Base-by-base conservation (phyloP, 176 grass and related monocot species). In the Paspalum notatum region DNA sequence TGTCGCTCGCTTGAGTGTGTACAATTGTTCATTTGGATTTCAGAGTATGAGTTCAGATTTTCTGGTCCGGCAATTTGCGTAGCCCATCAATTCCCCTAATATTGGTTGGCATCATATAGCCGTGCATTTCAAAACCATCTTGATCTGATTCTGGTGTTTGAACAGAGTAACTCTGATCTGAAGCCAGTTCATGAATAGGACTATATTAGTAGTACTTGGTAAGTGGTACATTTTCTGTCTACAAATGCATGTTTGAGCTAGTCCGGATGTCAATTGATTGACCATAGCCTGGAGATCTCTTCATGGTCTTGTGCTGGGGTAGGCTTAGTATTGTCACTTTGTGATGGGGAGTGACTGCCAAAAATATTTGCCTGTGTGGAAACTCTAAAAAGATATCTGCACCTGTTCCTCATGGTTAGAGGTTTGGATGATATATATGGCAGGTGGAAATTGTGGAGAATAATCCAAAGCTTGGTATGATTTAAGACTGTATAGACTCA, bases 121-220 rank as follows among this genome's bases (percentile, higher is more conserved):
- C 12, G 16, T 84, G 24, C 55, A 68, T 66, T 25, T 61, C 26
- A 62, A 45, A 65, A 69, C 48, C 27, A 18, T 38, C 6, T 17
- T 68, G 11, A 63, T 20, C 12, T 79, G 14, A 75, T 68, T 63
- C 26, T 4, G 57, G 38, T 49, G 54, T 41, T 88, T 75, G 64
- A 83, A 56, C 45, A 12, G 18, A 79, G 61, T 24, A 16, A 72
- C 8, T 69, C n/a, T n/a, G n/a, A n/a, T n/a, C n/a, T n/a, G n/a
- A 60, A 72, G 0, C 14, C 3, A 62, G 16, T 22, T 27, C 58
- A 73, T 48, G 44, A 47, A 12, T n/a, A n/a, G n/a, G n/a, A n/a
- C n/a, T n/a, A n/a, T n/a, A n/a, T n/a, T 44, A 2, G 9, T n/a
- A 18, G 53, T 22, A 21, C 55, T 57, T 57, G n/a, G 55, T 57